These are phyloP conservation scores for Ziziphus jujuba DNA, from an alignment of 306 rosid genomes.

Conservation along the genomic window DNA sequence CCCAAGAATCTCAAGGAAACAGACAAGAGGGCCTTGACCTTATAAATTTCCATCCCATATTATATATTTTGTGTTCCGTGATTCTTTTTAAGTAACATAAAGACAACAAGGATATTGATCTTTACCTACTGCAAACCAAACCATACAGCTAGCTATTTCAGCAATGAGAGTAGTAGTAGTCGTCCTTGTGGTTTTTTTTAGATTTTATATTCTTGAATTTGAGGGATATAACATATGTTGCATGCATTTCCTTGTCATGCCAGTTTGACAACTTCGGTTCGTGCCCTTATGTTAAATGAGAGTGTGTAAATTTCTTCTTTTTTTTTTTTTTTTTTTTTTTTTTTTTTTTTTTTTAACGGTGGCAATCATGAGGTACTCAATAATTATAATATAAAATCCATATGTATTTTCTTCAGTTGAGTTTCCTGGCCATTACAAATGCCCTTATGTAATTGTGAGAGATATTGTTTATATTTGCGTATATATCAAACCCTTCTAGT, in stretches of 20 bases:
- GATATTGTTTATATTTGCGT: no score
- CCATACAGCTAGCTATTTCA: slow-evolving; percentile 1
- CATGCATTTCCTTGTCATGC: slow-evolving; percentile 18
- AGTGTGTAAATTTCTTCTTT: no score
- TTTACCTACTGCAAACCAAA: slow-evolving; percentile 2
- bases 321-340: background rate
- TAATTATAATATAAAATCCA: no score
- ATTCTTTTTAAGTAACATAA: background rate
- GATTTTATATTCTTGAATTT: background rate
- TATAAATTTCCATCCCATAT: background rate
- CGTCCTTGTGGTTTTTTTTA: background rate
- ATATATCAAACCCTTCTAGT: no score
- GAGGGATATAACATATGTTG: background rate
- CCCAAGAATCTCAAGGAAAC: background rate
- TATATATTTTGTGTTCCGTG: no score
- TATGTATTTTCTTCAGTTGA: no score
- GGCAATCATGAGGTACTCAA: no score
- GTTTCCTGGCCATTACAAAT: no score
- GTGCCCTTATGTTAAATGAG: slow-evolving; percentile 3
- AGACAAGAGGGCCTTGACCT: slow-evolving; percentile 1
- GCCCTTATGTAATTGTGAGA: no score
- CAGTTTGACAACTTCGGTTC: slow-evolving; percentile 15
- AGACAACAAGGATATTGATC: background rate
- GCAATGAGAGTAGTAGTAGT: background rate
- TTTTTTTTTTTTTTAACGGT: no score